Base-by-base conservation (phyloP, 371 early-diverging fungal genomes). In the Batkoa obscura region DNA sequence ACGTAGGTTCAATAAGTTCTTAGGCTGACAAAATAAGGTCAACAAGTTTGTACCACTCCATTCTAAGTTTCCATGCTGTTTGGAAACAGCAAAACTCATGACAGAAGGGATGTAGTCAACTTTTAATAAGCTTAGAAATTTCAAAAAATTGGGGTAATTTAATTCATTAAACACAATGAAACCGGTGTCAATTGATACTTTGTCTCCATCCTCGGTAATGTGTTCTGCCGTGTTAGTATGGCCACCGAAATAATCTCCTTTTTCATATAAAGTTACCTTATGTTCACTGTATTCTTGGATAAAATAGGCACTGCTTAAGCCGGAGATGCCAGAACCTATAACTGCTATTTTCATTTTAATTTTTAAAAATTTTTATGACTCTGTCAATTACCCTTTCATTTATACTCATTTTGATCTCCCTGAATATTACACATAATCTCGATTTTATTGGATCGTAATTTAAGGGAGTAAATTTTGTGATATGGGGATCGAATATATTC, bases 161-260 rank as follows among this genome's bases (percentile, higher is more conserved):
- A 73, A 59, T 1, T 62, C 64, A 57, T 80, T 80, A 64, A 68
- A 74, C 6, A 79, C 79, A 51, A 80, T 79, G 60, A 80, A 80
- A 30, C 81, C 81, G 8, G 76, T 75, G 59, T 80, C 80, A n/a
- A 80, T 78, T 48, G 72, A 70, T 38, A 72, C 65, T 10, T 57
- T 62, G 6, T 32, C 3, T 34, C 50, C 55, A 33, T 38, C 37
- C 5, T 36, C 33, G 34, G 45, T 31, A 47, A 2, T 35, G 8
- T 35, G 10, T 34, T 23, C n/a, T 32, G 75, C 74, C 4, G 81
- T 80, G 62, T 80, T 64, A 9, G 81, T 66, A 66, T 80, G 81
- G 10, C 81, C 81, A 10, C 81, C 81, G 43, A 72, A 17, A 46
- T 72, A 71, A 50, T 58, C 55, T 12, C 59, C 65, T 33, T 59